Percentiles rank a stretch among this genome's conserved stretches.
These are phyloP conservation scores for Colletotrichum lini DNA, from an alignment of 2,329 filamentous ascomycete genomes.

Conservation along the genomic window DNA sequence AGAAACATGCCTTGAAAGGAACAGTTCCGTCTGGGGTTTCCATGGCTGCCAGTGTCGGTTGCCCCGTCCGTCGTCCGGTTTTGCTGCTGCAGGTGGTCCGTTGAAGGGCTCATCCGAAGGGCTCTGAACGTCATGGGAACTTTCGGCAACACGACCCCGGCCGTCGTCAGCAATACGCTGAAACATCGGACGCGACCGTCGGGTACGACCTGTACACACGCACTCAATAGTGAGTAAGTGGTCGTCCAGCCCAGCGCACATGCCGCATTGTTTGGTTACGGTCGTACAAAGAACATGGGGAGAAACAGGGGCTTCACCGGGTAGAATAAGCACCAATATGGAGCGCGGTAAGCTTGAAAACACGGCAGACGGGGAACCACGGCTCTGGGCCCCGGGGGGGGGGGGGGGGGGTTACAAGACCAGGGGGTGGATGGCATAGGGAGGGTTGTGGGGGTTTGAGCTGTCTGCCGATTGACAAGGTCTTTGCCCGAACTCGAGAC, in stretches of 20 bases:
- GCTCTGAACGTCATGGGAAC: conserved; percentile 6
- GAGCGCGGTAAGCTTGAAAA: conserved; percentile 22
- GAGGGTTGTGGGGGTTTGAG: conserved; percentile 18
- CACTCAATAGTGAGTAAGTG: neutral
- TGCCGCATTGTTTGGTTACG: neutral
- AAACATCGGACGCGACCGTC: conserved; percentile 16
- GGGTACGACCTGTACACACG: neutral
- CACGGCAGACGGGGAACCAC: conserved; percentile 4
- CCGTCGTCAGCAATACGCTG: neutral
- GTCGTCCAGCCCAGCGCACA: neutral
- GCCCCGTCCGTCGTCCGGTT: neutral
- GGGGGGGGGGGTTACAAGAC: neutral
- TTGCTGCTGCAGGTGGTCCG: neutral
- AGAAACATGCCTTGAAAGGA: neutral
- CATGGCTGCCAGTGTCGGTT: neutral
- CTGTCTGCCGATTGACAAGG: neutral
- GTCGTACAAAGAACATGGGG: neutral
- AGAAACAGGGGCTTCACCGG: neutral
- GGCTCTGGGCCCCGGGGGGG: conserved; percentile 22
- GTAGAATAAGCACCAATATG: neutral
- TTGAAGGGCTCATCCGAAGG: neutral
- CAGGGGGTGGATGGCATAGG: too few relatives aligned
- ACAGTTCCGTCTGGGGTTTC: neutral
- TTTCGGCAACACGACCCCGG: conserved; percentile 16
- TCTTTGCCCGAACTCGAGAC: too few relatives aligned